Evolutionary conservation across 1,284 basidiomycete species (phyloP).

Genomic region (Prillingera fragicola): DNA sequence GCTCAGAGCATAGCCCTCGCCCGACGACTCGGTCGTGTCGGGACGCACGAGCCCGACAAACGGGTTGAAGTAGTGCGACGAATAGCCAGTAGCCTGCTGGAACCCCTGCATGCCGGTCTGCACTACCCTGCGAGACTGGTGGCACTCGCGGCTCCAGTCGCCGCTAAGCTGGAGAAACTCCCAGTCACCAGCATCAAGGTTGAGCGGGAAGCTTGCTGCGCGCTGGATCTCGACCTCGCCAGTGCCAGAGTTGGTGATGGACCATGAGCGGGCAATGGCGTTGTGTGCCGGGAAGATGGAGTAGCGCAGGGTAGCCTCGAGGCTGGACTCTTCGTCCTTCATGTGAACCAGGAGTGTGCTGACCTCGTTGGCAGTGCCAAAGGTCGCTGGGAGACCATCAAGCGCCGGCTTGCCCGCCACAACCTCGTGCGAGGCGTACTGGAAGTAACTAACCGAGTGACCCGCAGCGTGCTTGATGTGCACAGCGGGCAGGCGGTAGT

Average conservation of each 20-base stretch:
- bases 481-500: conserved; percentile 29
- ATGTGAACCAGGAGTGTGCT: conserved; percentile 19
- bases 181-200: conserved; percentile 17
- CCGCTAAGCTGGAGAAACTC: conserved; percentile 23
- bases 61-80: conserved; percentile 28
- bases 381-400: conserved; percentile 23
- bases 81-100: conserved; percentile 21
- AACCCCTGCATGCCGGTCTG: conserved; percentile 21
- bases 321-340: conserved; percentile 5
- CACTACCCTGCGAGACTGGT: conserved; percentile 11
- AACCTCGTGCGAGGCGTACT: conserved; percentile 17
- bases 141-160: conserved; percentile 24
- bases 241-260: conserved; percentile 15
- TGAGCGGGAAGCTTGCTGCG: conserved; percentile 19
- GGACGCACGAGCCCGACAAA: conserved; percentile 20
- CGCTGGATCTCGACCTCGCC: conserved; percentile 14
- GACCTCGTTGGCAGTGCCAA: conserved; percentile 10
- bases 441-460: conserved; percentile 18
- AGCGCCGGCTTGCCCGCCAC: conserved; percentile 20
- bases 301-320: conserved; percentile 19
- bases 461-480: conserved; percentile 19
- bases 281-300: conserved; percentile 17
- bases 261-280: conserved; percentile 16
- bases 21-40: conserved; percentile 14
- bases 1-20: conserved; percentile 20